These are phyloP conservation scores for Phytophthora macrochlamydospora DNA, from an alignment of 352 stramenopile genomes.

Conservation along the genomic window DNA sequence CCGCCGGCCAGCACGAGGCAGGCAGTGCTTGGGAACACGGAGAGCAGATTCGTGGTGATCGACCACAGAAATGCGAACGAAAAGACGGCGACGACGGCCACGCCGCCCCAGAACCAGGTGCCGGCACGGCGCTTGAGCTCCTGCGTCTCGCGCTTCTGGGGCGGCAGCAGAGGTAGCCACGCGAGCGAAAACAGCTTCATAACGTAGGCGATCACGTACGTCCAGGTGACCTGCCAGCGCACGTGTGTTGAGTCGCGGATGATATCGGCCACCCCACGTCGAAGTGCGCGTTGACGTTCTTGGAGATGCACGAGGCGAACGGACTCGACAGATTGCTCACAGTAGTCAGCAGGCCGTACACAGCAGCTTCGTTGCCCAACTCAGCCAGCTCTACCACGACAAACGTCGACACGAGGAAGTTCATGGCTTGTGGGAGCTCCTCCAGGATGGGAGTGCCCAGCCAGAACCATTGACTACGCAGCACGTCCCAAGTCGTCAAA, in stretches of 20 bases:
- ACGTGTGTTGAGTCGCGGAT: conserved; percentile 39
- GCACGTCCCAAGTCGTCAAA: conserved; percentile 51
- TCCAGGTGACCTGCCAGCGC: conserved; percentile 40
- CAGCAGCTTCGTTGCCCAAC: conserved; percentile 53
- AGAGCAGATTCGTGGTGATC: conserved; percentile 59
- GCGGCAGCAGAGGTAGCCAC: conserved; percentile 60
- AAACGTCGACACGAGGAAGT: conserved; percentile 62
- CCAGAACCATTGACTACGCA: conserved; percentile 72
- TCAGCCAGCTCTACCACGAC: conserved; percentile 67
- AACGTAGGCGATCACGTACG: conserved; percentile 51
- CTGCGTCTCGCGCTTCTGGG: conserved; percentile 62
- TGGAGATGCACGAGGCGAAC: conserved; percentile 49
- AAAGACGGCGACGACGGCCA: conserved; percentile 39
- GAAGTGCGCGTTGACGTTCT: conserved; percentile 44
- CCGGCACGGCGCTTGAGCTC: conserved; percentile 43
- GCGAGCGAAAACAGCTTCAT: conserved; percentile 53
- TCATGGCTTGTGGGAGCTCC: conserved; percentile 50
- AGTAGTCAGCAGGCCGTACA: conserved; percentile 65
- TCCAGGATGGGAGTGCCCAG: conserved; percentile 53
- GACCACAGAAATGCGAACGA: conserved; percentile 62
- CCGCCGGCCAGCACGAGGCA: conserved; percentile 67
- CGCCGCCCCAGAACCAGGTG: conserved; percentile 39
- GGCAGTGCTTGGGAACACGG: conserved; percentile 56
- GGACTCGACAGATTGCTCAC: conserved; percentile 49
- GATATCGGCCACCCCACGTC: conserved; percentile 45